Evolutionary conservation across 192 early-diverging fungal species (phyloP), one percentile per base, ranked within the genome.

Genomic region (Mortierella antarctica): DNA sequence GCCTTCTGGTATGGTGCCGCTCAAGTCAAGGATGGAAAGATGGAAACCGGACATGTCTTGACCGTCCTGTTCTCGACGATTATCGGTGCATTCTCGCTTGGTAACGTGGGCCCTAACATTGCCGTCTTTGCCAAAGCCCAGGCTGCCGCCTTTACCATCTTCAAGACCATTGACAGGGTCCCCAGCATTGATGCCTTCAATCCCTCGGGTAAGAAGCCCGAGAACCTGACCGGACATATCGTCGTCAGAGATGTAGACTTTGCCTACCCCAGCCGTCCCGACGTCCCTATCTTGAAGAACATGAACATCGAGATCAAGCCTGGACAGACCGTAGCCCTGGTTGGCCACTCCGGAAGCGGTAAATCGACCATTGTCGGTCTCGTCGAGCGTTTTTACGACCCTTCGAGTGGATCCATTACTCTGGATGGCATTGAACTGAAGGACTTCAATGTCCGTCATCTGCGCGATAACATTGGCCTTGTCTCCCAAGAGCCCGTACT

Each of bases 261-360:
- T 84, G 49, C 82, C 61, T 99, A 99, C 70, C 95, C 96, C 18
- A 86, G 92, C 40, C 88, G 95, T 15, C 89, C 89, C 0, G 92
- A 95, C 20, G 92, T 96, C n/a, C 86, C 75, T 45, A 90, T 99
- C 14, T 82, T 99, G 65, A 84, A 91, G 23, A 84, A 86, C 14
- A 86, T 98, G 57, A 90, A 78, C 73, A 84, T 98, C 46, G 86
- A 71, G 51, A 85, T 96, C 54, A 71, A 84, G 40, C 84, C 91
- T 12, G 96, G 97, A 7, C 85, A 90, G 53, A 94, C 91, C 4
- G 92, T 97, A n/a, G 97, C 96, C 23, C 85, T 99, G 49, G 95
- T 96, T 44, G 97, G 97, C 45, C 90, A 87, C 49, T 96, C 94
- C 23, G 97, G 97, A 31, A 83, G 84, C 15, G 93, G 93, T 56